Conservation (phyloP, 495 filamentous ascomycete species). For the Hapsidospora chrysogenum region DNA sequence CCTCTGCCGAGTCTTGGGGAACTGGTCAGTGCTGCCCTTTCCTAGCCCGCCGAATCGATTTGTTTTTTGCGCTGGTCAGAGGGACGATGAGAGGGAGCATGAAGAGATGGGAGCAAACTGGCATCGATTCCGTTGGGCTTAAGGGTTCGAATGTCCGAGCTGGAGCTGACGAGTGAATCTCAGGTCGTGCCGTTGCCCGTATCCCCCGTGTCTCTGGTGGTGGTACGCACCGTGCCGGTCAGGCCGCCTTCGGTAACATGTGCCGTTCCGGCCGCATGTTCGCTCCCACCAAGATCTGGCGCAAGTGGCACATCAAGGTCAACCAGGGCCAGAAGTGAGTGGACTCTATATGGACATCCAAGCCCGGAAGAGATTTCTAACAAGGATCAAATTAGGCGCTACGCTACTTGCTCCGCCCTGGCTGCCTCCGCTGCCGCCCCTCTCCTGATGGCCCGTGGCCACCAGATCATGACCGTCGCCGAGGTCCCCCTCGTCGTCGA, state of each 20-base stretch:
- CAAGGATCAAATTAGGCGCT: constrained; percentile 45
- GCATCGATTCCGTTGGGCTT: background rate
- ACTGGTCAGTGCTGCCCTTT: constrained; percentile 58
- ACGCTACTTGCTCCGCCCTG: constrained; percentile 90
- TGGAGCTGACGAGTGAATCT: constrained; percentile 9
- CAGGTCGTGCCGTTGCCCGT: constrained; percentile 98
- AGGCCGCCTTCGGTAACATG: constrained; percentile 99
- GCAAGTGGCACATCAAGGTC: constrained; percentile 99
- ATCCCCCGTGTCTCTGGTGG: constrained; percentile 99
- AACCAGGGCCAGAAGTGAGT: constrained; percentile 87
- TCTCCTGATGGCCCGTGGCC: constrained; percentile 89
- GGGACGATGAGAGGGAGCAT: background rate
- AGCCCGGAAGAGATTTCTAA: constrained; percentile 1
- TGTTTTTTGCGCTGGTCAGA: constrained; percentile 1
- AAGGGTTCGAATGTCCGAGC: background rate
- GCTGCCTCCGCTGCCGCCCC: constrained; percentile 89
- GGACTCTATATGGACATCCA: too few species aligned
- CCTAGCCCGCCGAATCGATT: too few species aligned
- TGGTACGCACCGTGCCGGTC: constrained; percentile 99
- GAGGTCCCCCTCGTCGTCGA: constrained; percentile 95
- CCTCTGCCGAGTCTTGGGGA: constrained; percentile 98
- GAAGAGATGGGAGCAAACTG: background rate
- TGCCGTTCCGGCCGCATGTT: constrained; percentile 99
- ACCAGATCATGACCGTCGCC: constrained; percentile 79
- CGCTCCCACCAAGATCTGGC: constrained; percentile 98